phyloP scores from a whole-genome alignment of 768 basidiomycete species.

The Candolleomyces eurysporus region DNA sequence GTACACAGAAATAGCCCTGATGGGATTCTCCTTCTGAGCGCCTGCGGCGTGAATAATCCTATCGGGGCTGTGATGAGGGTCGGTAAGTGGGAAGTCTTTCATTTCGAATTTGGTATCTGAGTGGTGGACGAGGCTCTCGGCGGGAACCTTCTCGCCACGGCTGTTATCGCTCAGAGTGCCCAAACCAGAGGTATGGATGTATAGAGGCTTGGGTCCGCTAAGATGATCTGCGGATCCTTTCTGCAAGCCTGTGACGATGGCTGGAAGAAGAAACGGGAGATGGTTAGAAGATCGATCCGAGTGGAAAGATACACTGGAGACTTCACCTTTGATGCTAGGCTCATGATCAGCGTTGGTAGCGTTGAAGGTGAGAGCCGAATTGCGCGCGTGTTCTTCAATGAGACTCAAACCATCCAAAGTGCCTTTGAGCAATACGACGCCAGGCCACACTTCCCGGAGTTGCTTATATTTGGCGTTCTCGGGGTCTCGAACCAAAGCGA shows the following conservation, averaged over 20 bases:
- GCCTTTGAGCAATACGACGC: constrained; percentile 36
- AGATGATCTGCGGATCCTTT: not conserved
- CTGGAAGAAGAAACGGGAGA: not conserved
- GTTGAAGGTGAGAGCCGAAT: constrained; percentile 40
- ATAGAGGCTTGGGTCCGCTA: constrained; percentile 35
- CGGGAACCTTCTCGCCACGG: constrained; percentile 33
- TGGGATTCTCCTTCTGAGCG: constrained; percentile 33
- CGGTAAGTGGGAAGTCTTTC: constrained; percentile 20
- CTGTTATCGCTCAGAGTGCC: constrained; percentile 40
- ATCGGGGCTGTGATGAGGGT: constrained; percentile 21
- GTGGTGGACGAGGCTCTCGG: constrained; percentile 28
- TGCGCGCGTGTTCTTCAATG: constrained; percentile 32
- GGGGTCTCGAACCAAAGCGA: constrained; percentile 35
- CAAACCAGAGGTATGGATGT: constrained; percentile 42
- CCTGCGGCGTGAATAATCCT: constrained; percentile 39
- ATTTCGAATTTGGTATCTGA: constrained; percentile 36
- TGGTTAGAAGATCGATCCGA: not conserved
- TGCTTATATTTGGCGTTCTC: constrained; percentile 25
- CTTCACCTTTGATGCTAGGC: constrained; percentile 29
- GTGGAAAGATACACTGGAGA: not conserved
- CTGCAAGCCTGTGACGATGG: not conserved
- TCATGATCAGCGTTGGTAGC: constrained; percentile 39
- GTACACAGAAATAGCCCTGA: constrained; percentile 43
- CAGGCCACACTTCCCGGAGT: constrained; percentile 29
- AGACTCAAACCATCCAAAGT: constrained; percentile 32